These are phyloP conservation scores for Fistulifera solaris DNA, from an alignment of 108 stramenopile genomes.

Conservation along the genomic window DNA sequence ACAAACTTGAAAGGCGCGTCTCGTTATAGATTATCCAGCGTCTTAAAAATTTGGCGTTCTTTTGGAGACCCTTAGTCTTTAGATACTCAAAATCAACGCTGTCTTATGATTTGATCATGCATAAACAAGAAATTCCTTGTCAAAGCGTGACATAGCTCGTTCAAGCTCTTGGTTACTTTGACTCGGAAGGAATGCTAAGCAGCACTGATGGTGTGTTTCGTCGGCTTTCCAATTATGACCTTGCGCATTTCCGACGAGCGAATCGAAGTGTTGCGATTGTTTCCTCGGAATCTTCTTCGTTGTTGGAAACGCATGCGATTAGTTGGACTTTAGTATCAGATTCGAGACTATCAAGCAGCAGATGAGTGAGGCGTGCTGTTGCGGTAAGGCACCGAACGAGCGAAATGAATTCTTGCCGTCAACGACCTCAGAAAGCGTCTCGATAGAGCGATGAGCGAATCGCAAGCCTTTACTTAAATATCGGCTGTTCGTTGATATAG, in stretches of 20 bases:
- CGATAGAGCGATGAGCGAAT: constrained; percentile 63
- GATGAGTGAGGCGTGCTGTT: constrained; percentile 79
- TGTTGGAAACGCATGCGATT: constrained; percentile 62
- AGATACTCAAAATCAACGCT: too few relatives aligned
- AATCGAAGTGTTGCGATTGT: constrained; percentile 44
- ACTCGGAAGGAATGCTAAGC: neutral
- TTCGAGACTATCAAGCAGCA: constrained; percentile 73
- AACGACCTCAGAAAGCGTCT: constrained; percentile 59
- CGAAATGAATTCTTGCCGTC: constrained; percentile 59
- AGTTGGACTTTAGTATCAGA: constrained; percentile 74
- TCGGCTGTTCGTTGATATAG: neutral
- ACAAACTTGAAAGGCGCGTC: too few relatives aligned
- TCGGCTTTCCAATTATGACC: constrained; percentile 72
- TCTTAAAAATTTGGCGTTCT: too few relatives aligned
- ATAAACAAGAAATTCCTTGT: too few relatives aligned
- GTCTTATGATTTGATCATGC: too few relatives aligned
- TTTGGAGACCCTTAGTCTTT: too few relatives aligned
- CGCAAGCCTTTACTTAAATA: constrained; percentile 20
- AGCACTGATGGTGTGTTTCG: constrained; percentile 33
- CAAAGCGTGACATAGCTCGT: too few relatives aligned
- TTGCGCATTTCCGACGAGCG: constrained; percentile 36
- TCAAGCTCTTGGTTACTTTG: too few relatives aligned
- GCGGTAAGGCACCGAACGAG: constrained; percentile 67
- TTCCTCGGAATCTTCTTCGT: constrained; percentile 46
- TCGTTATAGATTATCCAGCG: too few relatives aligned